Evolutionary conservation across 2,329 filamentous ascomycete genomes (phyloP).

Genomic region (Penicillium concentricum): DNA sequence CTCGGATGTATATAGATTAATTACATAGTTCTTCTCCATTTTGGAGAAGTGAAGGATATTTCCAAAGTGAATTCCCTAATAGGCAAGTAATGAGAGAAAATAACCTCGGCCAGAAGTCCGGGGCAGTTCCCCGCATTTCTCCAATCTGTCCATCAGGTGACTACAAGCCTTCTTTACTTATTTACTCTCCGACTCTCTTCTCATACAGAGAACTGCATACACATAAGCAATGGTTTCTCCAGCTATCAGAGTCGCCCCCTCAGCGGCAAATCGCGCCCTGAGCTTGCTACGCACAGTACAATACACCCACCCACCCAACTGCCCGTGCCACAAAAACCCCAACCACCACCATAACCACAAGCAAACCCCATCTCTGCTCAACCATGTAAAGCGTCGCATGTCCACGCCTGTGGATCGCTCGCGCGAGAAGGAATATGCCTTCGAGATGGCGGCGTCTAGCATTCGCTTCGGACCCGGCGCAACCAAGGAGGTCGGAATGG

Average conservation of each 20-base stretch:
- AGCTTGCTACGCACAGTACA: constrained; percentile 82
- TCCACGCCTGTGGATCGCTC: constrained; percentile 74
- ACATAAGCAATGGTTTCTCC: constrained; percentile 35
- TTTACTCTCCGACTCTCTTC: constrained; percentile 1
- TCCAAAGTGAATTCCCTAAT: too few species aligned
- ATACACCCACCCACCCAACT: constrained; percentile 80
- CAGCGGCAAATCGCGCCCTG: constrained; percentile 49
- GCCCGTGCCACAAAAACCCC: constrained; percentile 91
- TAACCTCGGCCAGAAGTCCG: constrained; percentile 24
- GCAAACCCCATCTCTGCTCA: constrained; percentile 44
- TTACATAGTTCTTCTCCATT: too few species aligned
- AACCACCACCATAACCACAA: constrained; percentile 73
- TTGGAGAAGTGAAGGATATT: too few species aligned
- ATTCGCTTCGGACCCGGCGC: constrained; percentile 92
- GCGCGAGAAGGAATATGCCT: constrained; percentile 90
- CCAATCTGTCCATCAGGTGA: constrained; percentile 13
- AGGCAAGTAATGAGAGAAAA: not conserved
- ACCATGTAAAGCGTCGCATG: constrained; percentile 59
- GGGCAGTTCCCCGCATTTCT: constrained; percentile 19
- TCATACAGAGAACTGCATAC: not conserved
- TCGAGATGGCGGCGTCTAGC: constrained; percentile 95
- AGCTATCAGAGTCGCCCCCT: constrained; percentile 46
- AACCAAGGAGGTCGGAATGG: constrained; percentile 97
- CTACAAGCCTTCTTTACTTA: not conserved
- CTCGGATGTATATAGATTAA: not conserved